Base-by-base conservation (phyloP, 352 stramenopile genomes). In the Pythium dissimile region DNA sequence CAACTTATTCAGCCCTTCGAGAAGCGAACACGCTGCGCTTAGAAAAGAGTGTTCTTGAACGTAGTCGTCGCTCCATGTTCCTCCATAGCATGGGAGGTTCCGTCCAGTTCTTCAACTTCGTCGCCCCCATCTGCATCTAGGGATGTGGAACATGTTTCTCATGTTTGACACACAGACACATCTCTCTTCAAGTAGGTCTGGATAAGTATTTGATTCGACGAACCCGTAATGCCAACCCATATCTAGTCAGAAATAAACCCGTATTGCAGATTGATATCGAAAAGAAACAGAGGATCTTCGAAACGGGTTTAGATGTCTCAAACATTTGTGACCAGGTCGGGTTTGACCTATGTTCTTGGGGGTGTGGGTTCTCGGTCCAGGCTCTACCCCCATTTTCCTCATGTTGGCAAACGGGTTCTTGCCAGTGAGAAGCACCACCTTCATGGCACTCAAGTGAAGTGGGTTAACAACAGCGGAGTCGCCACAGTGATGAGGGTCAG, bases 401-500 rank as follows among this genome's bases (percentile, higher is more conserved):
- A 26, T 16, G 32, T 11, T 48, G 41, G 38, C 46, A 64, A 64
- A 64, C 57, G 57, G 57, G 57, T 64, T 52, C 28, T 37, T 8
- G 15, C 18, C 32, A 35, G n/a, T 15, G 39, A 52, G 26, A 41
- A 32, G 23, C 35, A 44, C 26, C 13, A 31, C 15, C 15, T 27
- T 5, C 26, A 52, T 30, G 57, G 57, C 57, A 64, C 57, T 64
- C 46, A 64, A 64, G 46, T 52, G 57, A 64, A 59, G 35, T 16
- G 54, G 54, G 54, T 62, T 35, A 39, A 23, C 11, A n/a, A 46
- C 28, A 15, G 31, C 39, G 37, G 13, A 31, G 45, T 42, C 20
- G 42, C 32, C 28, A 42, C 53, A 28, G 53, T 64, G 57, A 64
- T 64, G 57, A 58, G 52, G 51, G 51, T 62, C 43, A 52, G 39